Base-by-base conservation (phyloP, 179 eudicot genomes). In the Vitellaria paradoxa region DNA sequence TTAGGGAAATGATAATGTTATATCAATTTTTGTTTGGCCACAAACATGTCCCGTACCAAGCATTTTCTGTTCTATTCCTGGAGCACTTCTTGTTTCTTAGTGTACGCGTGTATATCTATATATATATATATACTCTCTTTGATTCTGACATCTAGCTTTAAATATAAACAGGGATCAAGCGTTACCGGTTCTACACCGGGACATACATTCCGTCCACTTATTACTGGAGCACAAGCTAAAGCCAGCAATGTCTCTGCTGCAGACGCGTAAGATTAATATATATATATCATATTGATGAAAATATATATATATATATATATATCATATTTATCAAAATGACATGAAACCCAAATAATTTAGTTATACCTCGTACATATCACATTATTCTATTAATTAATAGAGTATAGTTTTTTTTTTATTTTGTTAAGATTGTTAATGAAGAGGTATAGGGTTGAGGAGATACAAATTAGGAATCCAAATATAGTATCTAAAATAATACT, bases 121-220 rank as follows among this genome's bases (percentile, higher is more conserved):
- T 9, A 4, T 3, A 30, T 65, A 3, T 7, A 50, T 7, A 15
- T 57, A 26, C 15, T 21, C 20, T 47, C 3, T 24, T 53, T 53
- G 17, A 10, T 45, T 17, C 45, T 6, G 37, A 30, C 2, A 11
- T 62, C 13, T 69, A 37, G 9, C 37, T 15, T 30, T 0, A 3
- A 20, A 46, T 37, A 20, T 12, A 47, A 65, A n/a, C 65, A 87
- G 90, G 90, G 90, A 45, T 13, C 17, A 68, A 84, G 88, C 75
- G 53, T 87, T 9, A 45, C 82, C 6, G 20, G n/a, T 46, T 59
- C 83, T 14, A 40, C 84, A 57, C 74, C 63, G 23, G 17, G 47
- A n/a, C 3, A 74, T 0, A 76, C 13, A 14, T 64, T 66, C 72
- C 82, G 82, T 66, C 84, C 86, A 1, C 83, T 88, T 14, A 74